phyloP scores from a whole-genome alignment of 371 early-diverging fungal species.

The Funneliformis caledonium region DNA sequence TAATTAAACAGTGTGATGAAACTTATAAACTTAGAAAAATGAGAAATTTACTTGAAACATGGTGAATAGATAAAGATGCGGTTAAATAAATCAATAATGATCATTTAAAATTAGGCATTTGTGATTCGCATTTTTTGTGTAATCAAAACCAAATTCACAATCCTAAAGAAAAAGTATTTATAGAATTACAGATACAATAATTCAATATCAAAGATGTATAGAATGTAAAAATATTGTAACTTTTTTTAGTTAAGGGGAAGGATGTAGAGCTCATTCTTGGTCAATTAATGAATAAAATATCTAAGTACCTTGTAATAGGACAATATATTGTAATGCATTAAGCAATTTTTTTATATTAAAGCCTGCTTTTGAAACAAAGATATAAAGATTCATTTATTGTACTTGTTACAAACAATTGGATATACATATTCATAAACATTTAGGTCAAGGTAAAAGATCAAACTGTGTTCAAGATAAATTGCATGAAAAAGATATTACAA shows the following conservation, averaged over 20 bases:
- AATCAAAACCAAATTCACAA: too few species aligned
- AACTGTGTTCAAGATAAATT: neutral
- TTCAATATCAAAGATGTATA: too few species aligned
- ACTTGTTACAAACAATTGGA: conserved; percentile 4
- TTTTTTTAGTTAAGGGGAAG: neutral
- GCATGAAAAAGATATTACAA: neutral
- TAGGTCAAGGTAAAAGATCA: neutral
- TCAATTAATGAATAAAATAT: conserved; percentile 12
- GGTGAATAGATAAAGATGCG: neutral
- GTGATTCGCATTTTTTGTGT: too few species aligned
- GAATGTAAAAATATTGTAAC: too few species aligned
- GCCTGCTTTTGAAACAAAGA: neutral
- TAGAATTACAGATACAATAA: too few species aligned
- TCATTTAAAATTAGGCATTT: too few species aligned
- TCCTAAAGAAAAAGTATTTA: too few species aligned
- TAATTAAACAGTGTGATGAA: neutral
- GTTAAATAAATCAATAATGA: too few species aligned
- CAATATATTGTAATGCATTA: too few species aligned
- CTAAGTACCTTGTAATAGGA: neutral
- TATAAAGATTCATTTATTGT: neutral
- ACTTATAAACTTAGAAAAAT: neutral
- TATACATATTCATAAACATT: neutral
- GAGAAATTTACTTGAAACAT: neutral
- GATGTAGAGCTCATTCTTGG: conserved; percentile 1
- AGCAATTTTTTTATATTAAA: neutral